phyloP scores from a whole-genome alignment of 2,329 filamentous ascomycete species.

The Xylariaceae sp. region DNA sequence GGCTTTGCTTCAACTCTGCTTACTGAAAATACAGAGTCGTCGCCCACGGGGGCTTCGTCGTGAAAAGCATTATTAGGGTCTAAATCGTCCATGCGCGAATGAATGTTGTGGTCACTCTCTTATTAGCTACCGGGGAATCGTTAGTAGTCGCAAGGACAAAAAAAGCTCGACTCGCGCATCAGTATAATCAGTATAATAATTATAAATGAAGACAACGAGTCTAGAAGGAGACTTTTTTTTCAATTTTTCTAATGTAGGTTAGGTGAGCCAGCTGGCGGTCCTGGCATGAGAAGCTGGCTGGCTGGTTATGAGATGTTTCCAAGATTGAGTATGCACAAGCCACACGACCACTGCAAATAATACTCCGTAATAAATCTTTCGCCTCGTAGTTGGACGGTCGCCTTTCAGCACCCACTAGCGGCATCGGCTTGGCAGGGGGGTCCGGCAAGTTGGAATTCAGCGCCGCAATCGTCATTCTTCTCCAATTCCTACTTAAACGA shows the following conservation, averaged over 20 bases:
- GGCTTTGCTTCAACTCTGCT: no score
- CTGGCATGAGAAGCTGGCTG: not conserved
- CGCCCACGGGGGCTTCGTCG: constrained; percentile 39
- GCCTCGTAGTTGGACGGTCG: not conserved
- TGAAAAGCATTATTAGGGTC: constrained; percentile 38
- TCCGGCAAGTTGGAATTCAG: not conserved
- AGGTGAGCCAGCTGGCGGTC: not conserved
- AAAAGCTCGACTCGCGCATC: constrained; percentile 21
- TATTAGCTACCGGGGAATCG: constrained; percentile 11
- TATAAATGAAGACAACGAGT: not conserved
- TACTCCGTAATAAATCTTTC: not conserved
- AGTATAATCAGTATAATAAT: constrained; percentile 9
- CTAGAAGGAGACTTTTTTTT: not conserved
- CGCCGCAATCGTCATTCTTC: not conserved
- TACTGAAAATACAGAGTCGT: constrained; percentile 40
- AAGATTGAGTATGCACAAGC: not conserved
- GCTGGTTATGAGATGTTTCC: not conserved
- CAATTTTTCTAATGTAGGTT: not conserved
- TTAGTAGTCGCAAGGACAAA: constrained; percentile 20
- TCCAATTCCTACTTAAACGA: not conserved
- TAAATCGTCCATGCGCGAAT: constrained; percentile 40
- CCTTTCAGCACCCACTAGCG: not conserved
- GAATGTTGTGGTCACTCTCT: constrained; percentile 11
- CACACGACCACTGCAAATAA: not conserved
- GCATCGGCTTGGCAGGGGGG: not conserved